Percentiles rank a stretch among this genome's conserved stretches.
Evolutionary conservation across 179 eudicot genomes (phyloP).

Genomic region (Sideroxylon spinosum): DNA sequence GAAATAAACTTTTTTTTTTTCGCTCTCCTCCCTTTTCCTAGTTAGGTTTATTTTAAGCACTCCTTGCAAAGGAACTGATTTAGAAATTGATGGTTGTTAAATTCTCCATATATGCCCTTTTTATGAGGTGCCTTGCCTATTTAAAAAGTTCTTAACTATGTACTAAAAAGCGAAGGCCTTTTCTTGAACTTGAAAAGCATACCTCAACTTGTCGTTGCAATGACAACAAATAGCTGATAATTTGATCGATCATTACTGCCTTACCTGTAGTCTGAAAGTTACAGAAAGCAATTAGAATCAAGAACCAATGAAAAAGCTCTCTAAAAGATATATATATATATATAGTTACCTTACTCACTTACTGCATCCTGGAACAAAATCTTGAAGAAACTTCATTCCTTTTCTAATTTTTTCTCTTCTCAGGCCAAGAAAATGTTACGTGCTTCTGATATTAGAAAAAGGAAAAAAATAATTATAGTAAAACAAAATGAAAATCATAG

Average conservation of each 20-base stretch:
- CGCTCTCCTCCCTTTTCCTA: too few species aligned
- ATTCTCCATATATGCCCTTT: not conserved
- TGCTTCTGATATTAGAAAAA: not conserved
- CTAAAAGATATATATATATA: not conserved
- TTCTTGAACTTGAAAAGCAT: not conserved
- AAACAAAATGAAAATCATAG: not conserved
- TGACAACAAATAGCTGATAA: constrained; percentile 15
- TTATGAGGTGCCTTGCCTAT: not conserved
- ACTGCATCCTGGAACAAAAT: constrained; percentile 17
- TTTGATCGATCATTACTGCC: constrained; percentile 18
- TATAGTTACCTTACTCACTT: constrained; percentile 7
- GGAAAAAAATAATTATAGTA: not conserved
- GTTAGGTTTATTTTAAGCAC: not conserved
- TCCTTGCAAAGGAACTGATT: not conserved
- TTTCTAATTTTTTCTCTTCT: constrained; percentile 17
- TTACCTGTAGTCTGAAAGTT: constrained; percentile 14
- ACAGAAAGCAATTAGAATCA: not conserved
- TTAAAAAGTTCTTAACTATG: not conserved
- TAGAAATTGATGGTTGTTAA: not conserved
- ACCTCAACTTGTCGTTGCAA: constrained; percentile 17
- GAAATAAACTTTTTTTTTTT: not conserved
- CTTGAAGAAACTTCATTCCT: constrained; percentile 15
- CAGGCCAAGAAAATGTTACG: not conserved
- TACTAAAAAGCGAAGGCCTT: not conserved
- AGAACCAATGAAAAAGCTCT: not conserved